Conservation (phyloP, 768 basidiomycete species). For the Termitomyces titanicus region DNA sequence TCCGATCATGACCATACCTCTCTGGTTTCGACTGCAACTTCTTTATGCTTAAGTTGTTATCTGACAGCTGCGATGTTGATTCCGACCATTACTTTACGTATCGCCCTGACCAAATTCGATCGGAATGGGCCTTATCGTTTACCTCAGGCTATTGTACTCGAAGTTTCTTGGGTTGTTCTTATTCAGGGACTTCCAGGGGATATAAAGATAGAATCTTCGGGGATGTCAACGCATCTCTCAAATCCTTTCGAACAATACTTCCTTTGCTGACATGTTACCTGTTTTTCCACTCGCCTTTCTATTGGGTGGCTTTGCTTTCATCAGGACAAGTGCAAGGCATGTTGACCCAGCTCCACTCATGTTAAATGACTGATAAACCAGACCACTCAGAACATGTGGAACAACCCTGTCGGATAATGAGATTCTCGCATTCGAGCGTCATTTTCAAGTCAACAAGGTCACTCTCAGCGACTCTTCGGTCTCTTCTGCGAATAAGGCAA, state of each 20-base stretch:
- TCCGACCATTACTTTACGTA: neutral
- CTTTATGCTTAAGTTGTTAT: neutral
- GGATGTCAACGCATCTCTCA: neutral
- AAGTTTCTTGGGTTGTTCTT: neutral
- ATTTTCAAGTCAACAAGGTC: conserved; percentile 15
- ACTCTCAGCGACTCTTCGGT: neutral
- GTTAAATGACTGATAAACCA: neutral
- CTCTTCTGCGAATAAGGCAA: neutral
- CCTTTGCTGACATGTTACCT: neutral
- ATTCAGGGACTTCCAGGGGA: neutral
- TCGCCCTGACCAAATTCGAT: neutral
- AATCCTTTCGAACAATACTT: neutral
- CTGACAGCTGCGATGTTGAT: neutral
- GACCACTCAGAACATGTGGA: neutral
- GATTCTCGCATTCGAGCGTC: conserved; percentile 13
- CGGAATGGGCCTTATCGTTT: neutral
- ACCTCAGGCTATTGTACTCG: neutral
- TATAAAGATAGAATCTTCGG: neutral
- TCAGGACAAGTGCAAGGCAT: neutral
- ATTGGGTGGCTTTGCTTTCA: neutral
- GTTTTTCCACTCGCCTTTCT: neutral
- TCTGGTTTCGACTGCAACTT: neutral
- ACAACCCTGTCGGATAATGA: neutral
- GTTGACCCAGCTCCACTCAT: too few relatives aligned
- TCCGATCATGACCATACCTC: neutral